phyloP scores from a whole-genome alignment of 2,329 filamentous ascomycete species.

The Aspergillus hortae region DNA sequence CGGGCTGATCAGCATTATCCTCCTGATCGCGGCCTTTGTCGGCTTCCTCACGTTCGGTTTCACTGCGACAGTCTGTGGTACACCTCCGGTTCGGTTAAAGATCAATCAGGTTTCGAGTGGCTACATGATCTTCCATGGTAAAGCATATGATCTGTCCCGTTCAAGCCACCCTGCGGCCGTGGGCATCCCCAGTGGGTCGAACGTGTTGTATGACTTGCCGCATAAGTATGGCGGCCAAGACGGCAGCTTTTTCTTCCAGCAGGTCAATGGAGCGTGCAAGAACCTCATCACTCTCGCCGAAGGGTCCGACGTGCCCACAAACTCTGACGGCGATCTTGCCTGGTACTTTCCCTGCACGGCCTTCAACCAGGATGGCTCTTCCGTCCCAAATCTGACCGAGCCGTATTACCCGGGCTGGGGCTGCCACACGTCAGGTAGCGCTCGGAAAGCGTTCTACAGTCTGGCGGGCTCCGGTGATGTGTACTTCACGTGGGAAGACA shows the following conservation, averaged over 20 bases:
- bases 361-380: constrained; percentile 92
- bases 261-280: constrained; percentile 97
- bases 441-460: constrained; percentile 72
- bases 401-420: constrained; percentile 79
- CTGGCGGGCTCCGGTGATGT: constrained; percentile 75
- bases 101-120: constrained; percentile 76
- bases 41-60: constrained; percentile 98
- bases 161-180: constrained; percentile 77
- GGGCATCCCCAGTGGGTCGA: constrained; percentile 70
- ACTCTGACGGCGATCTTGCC: constrained; percentile 68
- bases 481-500: constrained; percentile 93
- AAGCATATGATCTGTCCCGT: constrained; percentile 75
- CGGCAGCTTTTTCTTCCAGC: constrained; percentile 95
- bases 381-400: constrained; percentile 67
- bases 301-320: constrained; percentile 74
- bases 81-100: constrained; percentile 67
- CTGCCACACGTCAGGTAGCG: constrained; percentile 73
- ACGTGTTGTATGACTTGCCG: constrained; percentile 83
- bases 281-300: constrained; percentile 71
- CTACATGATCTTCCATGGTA: constrained; percentile 95
- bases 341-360: constrained; percentile 96
- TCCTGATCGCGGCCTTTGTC: constrained; percentile 81
- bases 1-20: constrained; percentile 89
- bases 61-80: constrained; percentile 78
- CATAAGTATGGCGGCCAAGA: constrained; percentile 83